Conservation (phyloP, 2,329 filamentous ascomycete genomes). For the Myriosclerotinia curreyana region DNA sequence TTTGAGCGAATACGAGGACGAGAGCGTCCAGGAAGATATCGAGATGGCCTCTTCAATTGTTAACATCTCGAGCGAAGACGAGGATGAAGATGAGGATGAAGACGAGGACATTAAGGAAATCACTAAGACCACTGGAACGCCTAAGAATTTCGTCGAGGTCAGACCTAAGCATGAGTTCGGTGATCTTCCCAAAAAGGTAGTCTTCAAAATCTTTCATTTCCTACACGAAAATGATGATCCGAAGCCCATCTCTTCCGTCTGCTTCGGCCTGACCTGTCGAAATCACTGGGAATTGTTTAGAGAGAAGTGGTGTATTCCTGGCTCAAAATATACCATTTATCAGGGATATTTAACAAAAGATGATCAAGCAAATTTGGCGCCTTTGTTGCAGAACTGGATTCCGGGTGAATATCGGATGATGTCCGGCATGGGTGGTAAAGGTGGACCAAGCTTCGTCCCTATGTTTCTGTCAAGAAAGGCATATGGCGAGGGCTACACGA, state of each 20-base stretch:
- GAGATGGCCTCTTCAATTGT: too few relatives aligned
- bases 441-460: neutral
- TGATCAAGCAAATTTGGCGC: neutral
- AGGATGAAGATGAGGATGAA: neutral
- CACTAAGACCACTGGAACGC: neutral
- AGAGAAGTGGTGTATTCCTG: neutral
- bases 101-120: neutral
- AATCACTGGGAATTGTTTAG: neutral
- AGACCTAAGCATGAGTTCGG: neutral
- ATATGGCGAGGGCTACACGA: neutral
- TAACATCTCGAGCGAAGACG: too few relatives aligned
- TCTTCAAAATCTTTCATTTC: neutral
- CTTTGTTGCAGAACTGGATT: neutral
- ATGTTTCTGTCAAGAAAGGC: neutral
- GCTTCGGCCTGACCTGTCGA: neutral
- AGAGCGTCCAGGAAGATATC: too few relatives aligned
- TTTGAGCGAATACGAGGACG: too few relatives aligned
- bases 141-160: neutral
- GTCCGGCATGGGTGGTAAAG: neutral
- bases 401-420: neutral
- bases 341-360: neutral
- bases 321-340: neutral
- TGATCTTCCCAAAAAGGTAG: neutral
- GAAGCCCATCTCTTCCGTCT: neutral
- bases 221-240: neutral